Conservation (phyloP, 495 filamentous ascomycete genomes). For the Penicillium ochrochloron region DNA sequence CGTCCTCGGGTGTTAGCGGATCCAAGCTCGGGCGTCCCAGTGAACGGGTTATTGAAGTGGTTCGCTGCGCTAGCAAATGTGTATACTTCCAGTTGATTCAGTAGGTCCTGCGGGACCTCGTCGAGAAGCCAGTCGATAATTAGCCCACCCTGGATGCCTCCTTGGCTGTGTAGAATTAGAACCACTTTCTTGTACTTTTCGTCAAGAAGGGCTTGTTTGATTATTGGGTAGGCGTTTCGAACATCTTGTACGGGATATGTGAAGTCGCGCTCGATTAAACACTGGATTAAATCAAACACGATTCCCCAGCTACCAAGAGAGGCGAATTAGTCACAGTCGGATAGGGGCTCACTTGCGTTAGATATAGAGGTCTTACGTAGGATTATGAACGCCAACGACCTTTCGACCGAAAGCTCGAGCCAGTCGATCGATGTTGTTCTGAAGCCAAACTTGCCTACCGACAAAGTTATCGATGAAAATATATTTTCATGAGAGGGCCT, state of each 20-base stretch:
- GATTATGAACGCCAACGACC: not conserved
- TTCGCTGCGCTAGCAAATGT: constrained; percentile 77
- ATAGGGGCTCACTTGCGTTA: too few relatives aligned
- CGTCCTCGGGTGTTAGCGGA: constrained; percentile 26
- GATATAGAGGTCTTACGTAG: not conserved
- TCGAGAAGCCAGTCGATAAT: constrained; percentile 73
- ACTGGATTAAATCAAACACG: constrained; percentile 70
- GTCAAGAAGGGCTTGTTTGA: constrained; percentile 20
- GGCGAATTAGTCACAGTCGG: too few relatives aligned
- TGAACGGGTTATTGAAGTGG: constrained; percentile 75
- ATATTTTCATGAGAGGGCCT: too few relatives aligned
- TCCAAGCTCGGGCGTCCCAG: not conserved
- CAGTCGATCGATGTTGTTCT: not conserved
- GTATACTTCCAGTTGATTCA: constrained; percentile 73
- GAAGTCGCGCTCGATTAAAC: constrained; percentile 71
- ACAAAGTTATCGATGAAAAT: too few relatives aligned
- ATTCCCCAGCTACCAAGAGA: constrained; percentile 45
- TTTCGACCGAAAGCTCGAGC: not conserved
- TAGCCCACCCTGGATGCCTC: constrained; percentile 68
- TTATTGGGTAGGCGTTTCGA: constrained; percentile 38
- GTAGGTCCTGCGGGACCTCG: constrained; percentile 63
- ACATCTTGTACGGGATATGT: constrained; percentile 66
- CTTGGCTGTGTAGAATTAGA: constrained; percentile 76
- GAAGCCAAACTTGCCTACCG: not conserved
- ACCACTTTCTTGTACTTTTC: constrained; percentile 65